Evolutionary conservation across 164 flowering plant genomes (phyloP), one percentile per base, ranked within the genome.

Genomic region (Liriodendron chinense): DNA sequence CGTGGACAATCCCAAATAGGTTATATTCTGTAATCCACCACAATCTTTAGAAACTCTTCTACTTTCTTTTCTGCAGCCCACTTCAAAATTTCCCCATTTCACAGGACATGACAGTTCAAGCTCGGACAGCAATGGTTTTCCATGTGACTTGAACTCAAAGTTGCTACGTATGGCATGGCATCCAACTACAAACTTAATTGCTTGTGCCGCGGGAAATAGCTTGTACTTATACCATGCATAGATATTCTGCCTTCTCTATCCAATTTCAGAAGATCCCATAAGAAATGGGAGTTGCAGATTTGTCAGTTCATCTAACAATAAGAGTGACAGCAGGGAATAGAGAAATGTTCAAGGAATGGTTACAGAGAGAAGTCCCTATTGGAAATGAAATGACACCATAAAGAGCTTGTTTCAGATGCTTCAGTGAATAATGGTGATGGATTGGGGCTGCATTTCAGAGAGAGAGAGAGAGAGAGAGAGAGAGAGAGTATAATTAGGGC

Each of bases 141-240:
- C 83, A 1, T 78, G 79, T 68, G 77, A 92, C 77, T 78, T 85
- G 56, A 81, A 70, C 80, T 76, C 90, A 8, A 93, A 89, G 88
- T 80, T 92, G 76, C 86, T 87, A 72, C 90, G 86, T 83, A 67
- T 93, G 72, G 92, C 94, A 22, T 93, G 96, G 97, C 96, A 93
- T 80, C 97, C 97, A 25, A 80, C 76, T 20, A 47, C 81, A 9
- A 86, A 81, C 78, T 72, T 89, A 75, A 89, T 91, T 75, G 98
- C 96, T 47, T 88, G 92, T 78, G 91, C 90, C 68, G 78, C 87
- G 22, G 89, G 87, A 65, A 89, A 82, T 81, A 88, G 93, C 82
- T 73, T 93, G 86, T 85, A 82, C 78, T 68, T 91, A 82, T 88
- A 84, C 71, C 76, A 84, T 74, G 88, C 92, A 16, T 89, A 86